Conservation (phyloP, 345 rosid species). For the Litchi chinensis region DNA sequence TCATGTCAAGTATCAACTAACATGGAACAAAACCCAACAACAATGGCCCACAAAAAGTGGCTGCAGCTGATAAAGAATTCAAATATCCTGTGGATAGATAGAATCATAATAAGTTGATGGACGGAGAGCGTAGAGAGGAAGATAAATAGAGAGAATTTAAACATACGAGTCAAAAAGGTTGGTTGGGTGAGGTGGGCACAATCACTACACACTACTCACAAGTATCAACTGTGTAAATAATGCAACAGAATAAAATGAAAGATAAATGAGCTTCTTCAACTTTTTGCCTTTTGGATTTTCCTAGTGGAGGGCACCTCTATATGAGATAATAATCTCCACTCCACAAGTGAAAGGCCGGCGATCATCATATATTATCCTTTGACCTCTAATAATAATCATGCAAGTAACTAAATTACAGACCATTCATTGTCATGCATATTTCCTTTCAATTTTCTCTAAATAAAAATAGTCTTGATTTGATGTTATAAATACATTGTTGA, state of each 20-base stretch:
- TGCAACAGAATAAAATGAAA: neutral
- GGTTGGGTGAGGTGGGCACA: constrained; percentile 10
- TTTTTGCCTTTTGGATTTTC: constrained; percentile 18
- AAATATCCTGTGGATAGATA: neutral
- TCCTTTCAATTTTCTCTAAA: neutral
- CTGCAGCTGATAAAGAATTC: neutral
- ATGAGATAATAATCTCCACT: neutral
- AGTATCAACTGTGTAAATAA: neutral
- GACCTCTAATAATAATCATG: neutral
- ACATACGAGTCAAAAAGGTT: constrained; percentile 17
- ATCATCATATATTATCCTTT: neutral
- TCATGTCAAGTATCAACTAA: neutral
- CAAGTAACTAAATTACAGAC: neutral
- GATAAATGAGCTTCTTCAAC: neutral
- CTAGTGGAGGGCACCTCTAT: neutral
- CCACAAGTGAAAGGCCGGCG: constrained; percentile 16
- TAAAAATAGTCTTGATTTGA: no score
- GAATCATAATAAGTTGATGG: neutral
- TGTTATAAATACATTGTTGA: neutral
- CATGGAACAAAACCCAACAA: neutral
- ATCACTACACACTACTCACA: constrained; percentile 9
- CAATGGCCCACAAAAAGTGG: neutral
- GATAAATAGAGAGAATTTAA: neutral
- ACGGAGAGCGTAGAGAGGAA: constrained; percentile 5
- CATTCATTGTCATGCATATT: neutral